These are phyloP conservation scores for Actinomortierella ambigua DNA, from an alignment of 371 early-diverging fungal genomes.

Conservation along the genomic window DNA sequence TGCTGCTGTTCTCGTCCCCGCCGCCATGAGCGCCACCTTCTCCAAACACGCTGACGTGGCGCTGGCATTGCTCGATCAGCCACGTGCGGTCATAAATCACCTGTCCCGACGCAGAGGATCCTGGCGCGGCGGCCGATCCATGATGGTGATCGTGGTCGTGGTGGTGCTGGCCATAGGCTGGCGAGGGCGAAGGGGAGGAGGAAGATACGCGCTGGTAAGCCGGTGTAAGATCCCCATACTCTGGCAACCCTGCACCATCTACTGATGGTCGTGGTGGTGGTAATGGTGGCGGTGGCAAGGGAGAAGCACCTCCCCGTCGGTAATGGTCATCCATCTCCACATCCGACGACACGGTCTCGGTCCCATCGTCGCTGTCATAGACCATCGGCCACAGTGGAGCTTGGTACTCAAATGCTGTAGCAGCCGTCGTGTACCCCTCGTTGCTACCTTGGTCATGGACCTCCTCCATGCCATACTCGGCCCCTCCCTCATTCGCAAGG, in stretches of 20 bases:
- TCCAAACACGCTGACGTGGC: constrained; percentile 22
- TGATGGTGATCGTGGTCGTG: constrained; percentile 16
- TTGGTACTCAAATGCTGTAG: constrained; percentile 7
- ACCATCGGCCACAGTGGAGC: constrained; percentile 34
- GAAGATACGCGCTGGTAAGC: too few relatives aligned
- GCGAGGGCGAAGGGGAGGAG: neutral
- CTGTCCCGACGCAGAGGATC: constrained; percentile 14
- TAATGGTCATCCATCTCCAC: constrained; percentile 14
- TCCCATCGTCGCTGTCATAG: constrained; percentile 42
- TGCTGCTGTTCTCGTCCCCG: constrained; percentile 16
- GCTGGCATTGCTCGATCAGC: constrained; percentile 34
- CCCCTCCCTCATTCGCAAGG: constrained; percentile 27
- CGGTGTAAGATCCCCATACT: too few relatives aligned
- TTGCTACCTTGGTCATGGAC: neutral
- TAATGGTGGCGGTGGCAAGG: constrained; percentile 1
- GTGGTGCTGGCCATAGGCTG: constrained; percentile 18
- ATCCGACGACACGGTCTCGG: constrained; percentile 40
- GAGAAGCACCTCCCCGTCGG: too few relatives aligned
- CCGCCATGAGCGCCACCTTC: too few relatives aligned
- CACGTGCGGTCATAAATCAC: constrained; percentile 25
- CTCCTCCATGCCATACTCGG: too few relatives aligned
- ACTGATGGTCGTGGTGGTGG: constrained; percentile 9
- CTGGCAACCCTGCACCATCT: too few relatives aligned
- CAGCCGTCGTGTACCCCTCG: constrained; percentile 35
- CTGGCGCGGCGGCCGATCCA: neutral